Evolutionary conservation across 2,329 filamentous ascomycete genomes (phyloP).

Genomic region (Exophiala lecanii-corni): DNA sequence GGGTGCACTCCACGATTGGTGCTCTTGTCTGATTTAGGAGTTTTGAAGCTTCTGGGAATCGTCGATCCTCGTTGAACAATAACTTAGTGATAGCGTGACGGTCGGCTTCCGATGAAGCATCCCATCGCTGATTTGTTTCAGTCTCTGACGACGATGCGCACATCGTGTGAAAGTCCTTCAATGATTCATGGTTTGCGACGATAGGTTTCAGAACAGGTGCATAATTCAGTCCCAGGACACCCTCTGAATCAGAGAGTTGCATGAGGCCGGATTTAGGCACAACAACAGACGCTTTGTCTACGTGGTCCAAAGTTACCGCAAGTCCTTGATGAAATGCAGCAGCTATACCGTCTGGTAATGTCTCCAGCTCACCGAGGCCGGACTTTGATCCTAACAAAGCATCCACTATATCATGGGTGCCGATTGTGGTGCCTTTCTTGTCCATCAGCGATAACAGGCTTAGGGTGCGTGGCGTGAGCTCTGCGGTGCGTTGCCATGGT

Average conservation of each 20-base stretch:
- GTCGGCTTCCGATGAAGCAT: constrained; percentile 78
- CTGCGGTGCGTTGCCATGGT: constrained; percentile 3
- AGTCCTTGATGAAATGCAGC: constrained; percentile 79
- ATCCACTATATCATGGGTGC: constrained; percentile 8
- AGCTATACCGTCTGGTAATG: constrained; percentile 78
- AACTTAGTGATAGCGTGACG: constrained; percentile 76
- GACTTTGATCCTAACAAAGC: constrained; percentile 49
- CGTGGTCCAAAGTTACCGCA: neutral
- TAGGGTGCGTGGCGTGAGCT: constrained; percentile 17
- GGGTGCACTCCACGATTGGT: constrained; percentile 70
- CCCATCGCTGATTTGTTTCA: constrained; percentile 54
- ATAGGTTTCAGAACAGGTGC: neutral
- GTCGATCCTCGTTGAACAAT: constrained; percentile 86
- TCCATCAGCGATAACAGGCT: constrained; percentile 13
- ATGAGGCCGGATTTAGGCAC: neutral
- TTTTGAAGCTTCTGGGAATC: constrained; percentile 77
- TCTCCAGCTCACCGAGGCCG: constrained; percentile 62
- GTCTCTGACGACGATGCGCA: constrained; percentile 52
- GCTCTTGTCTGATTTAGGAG: constrained; percentile 82
- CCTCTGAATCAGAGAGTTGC: neutral
- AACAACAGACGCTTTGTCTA: neutral
- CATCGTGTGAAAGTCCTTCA: constrained; percentile 73
- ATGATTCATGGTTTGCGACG: constrained; percentile 51
- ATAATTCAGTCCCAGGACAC: too few relatives aligned
- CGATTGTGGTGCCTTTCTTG: neutral